Evolutionary conservation across 2,329 filamentous ascomycete genomes (phyloP), one percentile per base, ranked within the genome.

Genomic region (Trichoderma sp.): DNA sequence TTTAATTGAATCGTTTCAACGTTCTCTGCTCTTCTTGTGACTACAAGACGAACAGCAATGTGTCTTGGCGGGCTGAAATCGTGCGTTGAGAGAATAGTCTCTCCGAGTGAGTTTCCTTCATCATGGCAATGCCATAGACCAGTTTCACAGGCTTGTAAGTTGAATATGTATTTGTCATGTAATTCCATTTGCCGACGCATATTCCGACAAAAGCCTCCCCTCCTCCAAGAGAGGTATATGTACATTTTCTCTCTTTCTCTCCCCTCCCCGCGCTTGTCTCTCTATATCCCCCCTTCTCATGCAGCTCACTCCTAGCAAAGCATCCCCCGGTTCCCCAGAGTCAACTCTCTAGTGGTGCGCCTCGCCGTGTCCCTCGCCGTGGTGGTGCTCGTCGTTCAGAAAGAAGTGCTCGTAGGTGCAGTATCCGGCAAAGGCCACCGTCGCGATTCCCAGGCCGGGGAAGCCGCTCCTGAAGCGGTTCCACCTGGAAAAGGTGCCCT

Each of bases 331-430:
- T 39, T 10, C 21, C 15, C 51, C 4, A 44, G n/a, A 50, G 26
- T 24, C 21, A 24, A 26, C 58, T 50, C 58, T 65, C 48, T 79
- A 88, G 76, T 89, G 87, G 77, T 89, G 86, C 75, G 88, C 85
- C 65, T 73, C 81, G 68, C 79, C 81, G 69, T 88, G 84, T 47
- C 75, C 80, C 54, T 74, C 74, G 67, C 79, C 78, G 68, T 80
- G 80, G 70, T 84, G 86, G 71, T 88, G 85, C 68, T 89, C 85
- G 68, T 93, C 90, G 74, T 90, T 85, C 71, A 96, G 76, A 78
- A 97, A 96, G 63, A 96, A 80, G 78, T 95, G 87, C 82, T 99
- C 95, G 79, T 92, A 96, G 67, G 86, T 87, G 78, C 93, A 92
- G 82, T 99, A 99, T 68, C 83, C 89, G 57, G 90, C 88, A 78